Conservation (phyloP, 2,329 filamentous ascomycete genomes). For the Xylariaceae sp. region DNA sequence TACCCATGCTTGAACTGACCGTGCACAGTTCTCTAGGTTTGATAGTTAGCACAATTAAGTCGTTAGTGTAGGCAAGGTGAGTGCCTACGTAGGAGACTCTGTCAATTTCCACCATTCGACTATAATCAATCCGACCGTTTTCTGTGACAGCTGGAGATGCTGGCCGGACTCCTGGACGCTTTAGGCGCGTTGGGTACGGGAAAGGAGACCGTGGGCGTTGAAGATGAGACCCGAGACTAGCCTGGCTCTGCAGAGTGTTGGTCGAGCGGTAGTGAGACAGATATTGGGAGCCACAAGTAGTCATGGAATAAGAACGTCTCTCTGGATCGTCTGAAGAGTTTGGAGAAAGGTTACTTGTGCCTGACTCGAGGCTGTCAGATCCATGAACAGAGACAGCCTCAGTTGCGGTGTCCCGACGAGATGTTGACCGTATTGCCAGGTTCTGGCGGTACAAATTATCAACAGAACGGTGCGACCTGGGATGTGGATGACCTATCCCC, state of each 20-base stretch:
- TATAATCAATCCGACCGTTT: constrained; percentile 44
- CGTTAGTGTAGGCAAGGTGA: not conserved
- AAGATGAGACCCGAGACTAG: constrained; percentile 34
- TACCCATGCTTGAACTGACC: constrained; percentile 38
- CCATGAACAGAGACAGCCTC: constrained; percentile 53
- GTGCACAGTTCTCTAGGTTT: constrained; percentile 39
- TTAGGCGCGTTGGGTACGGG: constrained; percentile 53
- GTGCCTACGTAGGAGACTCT: constrained; percentile 40
- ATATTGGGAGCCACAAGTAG: constrained; percentile 43
- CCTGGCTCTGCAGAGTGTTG: constrained; percentile 43
- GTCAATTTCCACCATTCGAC: constrained; percentile 46
- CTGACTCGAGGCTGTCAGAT: constrained; percentile 43
- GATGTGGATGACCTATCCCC: constrained; percentile 27
- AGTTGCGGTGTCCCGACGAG: constrained; percentile 47
- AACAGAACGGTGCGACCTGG: constrained; percentile 29
- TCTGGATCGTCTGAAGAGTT: constrained; percentile 38
- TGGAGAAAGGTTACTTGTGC: constrained; percentile 39
- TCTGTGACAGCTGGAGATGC: constrained; percentile 46
- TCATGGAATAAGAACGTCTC: constrained; percentile 51
- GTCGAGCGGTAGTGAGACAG: constrained; percentile 45
- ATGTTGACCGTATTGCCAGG: constrained; percentile 42
- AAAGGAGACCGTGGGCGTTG: constrained; percentile 55
- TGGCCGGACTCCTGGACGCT: constrained; percentile 46
- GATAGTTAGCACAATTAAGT: constrained; percentile 12
- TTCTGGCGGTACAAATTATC: constrained; percentile 35